phyloP scores from a whole-genome alignment of 1,284 basidiomycete species.

The Ceratobasidium sp. region DNA sequence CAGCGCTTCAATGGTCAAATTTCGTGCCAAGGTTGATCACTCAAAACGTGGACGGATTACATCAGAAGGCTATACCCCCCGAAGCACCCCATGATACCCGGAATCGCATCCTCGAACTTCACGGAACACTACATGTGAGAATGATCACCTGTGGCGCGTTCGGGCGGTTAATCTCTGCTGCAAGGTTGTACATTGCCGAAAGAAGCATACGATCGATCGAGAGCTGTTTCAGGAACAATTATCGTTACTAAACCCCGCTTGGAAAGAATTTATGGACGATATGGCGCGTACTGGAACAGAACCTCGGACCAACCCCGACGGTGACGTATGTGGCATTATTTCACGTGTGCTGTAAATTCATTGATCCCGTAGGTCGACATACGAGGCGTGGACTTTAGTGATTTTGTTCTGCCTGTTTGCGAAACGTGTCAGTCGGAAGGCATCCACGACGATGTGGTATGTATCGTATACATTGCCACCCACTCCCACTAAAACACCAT shows the following conservation, averaged over 20 bases:
- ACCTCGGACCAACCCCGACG: constrained; percentile 88
- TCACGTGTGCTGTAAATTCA: not conserved
- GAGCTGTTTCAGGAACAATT: constrained; percentile 77
- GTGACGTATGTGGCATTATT: constrained; percentile 69
- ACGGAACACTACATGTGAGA: constrained; percentile 84
- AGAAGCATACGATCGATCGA: constrained; percentile 71
- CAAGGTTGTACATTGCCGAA: constrained; percentile 75
- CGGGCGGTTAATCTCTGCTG: not conserved
- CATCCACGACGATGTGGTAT: constrained; percentile 59
- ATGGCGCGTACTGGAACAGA: constrained; percentile 67
- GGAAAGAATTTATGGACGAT: constrained; percentile 74
- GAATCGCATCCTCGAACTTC: constrained; percentile 76
- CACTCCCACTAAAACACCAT: not conserved
- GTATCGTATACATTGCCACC: constrained; percentile 42
- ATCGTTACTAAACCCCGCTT: constrained; percentile 75
- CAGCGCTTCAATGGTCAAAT: constrained; percentile 76
- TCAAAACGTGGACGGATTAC: constrained; percentile 92
- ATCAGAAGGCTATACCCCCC: constrained; percentile 71
- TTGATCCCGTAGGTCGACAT: constrained; percentile 68
- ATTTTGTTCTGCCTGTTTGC: constrained; percentile 82
- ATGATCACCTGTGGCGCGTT: constrained; percentile 30
- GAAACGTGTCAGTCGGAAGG: constrained; percentile 64
- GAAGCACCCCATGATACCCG: constrained; percentile 48
- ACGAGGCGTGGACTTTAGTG: constrained; percentile 73
- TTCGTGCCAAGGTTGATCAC: constrained; percentile 76